Evolutionary conservation across 1,284 basidiomycete species (phyloP).

Genomic region (Apiotrichum mycotoxinovorans): DNA sequence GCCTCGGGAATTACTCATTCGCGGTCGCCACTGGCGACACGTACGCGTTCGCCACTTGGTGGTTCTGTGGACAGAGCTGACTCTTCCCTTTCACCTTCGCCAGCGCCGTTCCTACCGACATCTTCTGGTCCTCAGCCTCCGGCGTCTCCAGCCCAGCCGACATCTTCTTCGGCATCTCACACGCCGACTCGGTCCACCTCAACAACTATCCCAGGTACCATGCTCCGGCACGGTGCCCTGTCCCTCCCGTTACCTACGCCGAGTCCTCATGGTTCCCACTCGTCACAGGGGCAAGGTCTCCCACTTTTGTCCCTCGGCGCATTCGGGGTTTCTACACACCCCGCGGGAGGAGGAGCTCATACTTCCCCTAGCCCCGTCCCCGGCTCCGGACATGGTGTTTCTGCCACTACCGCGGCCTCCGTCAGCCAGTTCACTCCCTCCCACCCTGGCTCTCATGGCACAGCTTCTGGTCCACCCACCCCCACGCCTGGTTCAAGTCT

Average conservation of each 20-base stretch:
- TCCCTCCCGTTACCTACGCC: neutral
- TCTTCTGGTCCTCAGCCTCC: neutral
- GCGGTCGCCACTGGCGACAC: no score
- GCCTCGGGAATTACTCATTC: no score
- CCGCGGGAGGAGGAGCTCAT: neutral
- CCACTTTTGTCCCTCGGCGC: neutral
- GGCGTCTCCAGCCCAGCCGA: neutral
- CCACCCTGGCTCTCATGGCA: neutral
- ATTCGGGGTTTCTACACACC: neutral
- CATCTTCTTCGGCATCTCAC: neutral
- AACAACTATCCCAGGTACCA: neutral
- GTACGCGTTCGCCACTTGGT: no score
- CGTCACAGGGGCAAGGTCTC: neutral
- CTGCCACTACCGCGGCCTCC: no score
- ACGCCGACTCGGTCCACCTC: neutral
- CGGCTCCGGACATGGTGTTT: neutral
- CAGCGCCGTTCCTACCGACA: neutral
- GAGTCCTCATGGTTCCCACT: neutral
- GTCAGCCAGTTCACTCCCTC: neutral
- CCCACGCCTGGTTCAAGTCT: neutral
- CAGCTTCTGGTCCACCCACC: neutral
- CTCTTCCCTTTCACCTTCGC: neutral
- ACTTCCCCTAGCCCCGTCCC: neutral
- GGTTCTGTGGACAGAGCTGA: no score
- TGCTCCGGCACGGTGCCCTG: neutral